phyloP scores from a whole-genome alignment of 495 filamentous ascomycete species.

The Aspergillus conjunctus region DNA sequence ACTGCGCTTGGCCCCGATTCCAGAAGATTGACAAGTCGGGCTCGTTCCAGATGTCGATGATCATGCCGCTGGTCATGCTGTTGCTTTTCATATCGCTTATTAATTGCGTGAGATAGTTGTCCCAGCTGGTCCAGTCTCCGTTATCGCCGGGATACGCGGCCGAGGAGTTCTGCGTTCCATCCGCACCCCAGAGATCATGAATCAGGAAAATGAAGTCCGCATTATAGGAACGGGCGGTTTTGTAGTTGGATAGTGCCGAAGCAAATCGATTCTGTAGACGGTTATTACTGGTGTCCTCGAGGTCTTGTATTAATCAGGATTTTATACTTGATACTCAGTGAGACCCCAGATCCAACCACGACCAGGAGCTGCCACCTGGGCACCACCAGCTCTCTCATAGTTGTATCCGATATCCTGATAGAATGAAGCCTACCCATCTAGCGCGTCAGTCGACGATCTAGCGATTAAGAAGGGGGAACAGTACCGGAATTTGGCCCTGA shows the following conservation, averaged over 20 bases:
- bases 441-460: not conserved
- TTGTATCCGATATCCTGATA: slow-evolving; percentile 3
- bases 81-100: slow-evolving; percentile 1
- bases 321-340: not conserved
- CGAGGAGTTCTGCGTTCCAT: not conserved
- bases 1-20: not conserved
- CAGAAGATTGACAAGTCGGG: not conserved
- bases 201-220: slow-evolving; percentile 1
- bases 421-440: not conserved
- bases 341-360: slow-evolving; percentile 1
- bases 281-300: not conserved
- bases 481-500: not conserved
- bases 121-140: not conserved
- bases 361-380: not conserved
- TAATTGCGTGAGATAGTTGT: not conserved
- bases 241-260: not conserved
- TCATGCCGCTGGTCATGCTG: not conserved
- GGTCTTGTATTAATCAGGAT: not conserved
- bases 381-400: not conserved
- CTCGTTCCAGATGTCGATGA: not conserved
- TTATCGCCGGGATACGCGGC: slow-evolving; percentile 4
- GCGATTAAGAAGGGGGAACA: not conserved
- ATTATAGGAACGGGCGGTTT: not conserved
- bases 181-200: not conserved
- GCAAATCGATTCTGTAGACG: not conserved